These are phyloP conservation scores for Talaromyces sp. DNA, from an alignment of 2,329 filamentous ascomycete genomes.

Conservation along the genomic window DNA sequence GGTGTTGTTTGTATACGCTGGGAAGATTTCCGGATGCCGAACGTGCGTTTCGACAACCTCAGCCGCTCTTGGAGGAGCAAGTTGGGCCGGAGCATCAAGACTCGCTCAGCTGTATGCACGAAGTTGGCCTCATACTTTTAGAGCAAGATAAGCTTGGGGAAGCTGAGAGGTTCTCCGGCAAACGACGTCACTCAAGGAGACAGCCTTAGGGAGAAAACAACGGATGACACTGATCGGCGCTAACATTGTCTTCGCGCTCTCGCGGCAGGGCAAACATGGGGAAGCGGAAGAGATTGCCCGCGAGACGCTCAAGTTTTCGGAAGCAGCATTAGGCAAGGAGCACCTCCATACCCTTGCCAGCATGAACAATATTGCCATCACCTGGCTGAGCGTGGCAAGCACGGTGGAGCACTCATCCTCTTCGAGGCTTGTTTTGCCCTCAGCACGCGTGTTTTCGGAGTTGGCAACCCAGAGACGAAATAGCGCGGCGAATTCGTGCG, in stretches of 20 bases:
- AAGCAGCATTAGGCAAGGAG: neutral
- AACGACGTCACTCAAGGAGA: too few species aligned
- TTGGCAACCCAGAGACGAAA: neutral
- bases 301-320: too few species aligned
- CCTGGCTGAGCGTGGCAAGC: neutral
- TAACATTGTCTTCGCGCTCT: neutral
- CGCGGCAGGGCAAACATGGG: neutral
- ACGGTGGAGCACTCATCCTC: neutral
- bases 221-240: too few species aligned
- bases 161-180: too few species aligned
- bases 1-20: too few species aligned
- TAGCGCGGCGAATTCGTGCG: too few species aligned
- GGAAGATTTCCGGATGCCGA: neutral
- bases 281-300: neutral
- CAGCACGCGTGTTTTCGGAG: neutral
- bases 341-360: neutral
- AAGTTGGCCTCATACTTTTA: too few species aligned
- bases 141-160: too few species aligned
- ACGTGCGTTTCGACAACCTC: neutral
- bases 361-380: neutral
- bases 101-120: too few species aligned
- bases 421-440: neutral
- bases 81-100: neutral
- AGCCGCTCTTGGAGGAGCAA: neutral
- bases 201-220: too few species aligned